These are phyloP conservation scores for Clavulina sp. DNA, from an alignment of 768 basidiomycete genomes.

Conservation along the genomic window DNA sequence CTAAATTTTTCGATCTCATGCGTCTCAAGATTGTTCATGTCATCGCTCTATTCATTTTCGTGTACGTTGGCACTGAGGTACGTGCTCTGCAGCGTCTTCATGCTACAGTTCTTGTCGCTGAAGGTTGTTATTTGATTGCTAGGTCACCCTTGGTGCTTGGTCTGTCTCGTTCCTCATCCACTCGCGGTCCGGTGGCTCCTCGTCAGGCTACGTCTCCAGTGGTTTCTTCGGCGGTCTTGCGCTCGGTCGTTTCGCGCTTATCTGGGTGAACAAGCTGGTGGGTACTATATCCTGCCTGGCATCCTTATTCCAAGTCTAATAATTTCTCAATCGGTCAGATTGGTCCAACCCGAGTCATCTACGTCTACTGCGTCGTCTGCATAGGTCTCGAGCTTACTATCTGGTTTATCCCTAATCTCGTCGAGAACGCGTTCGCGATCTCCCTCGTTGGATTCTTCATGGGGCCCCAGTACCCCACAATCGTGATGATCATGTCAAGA, in stretches of 20 bases:
- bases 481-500: slow-evolving; percentile 50
- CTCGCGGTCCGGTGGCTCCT: slow-evolving; percentile 28
- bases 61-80: slow-evolving; percentile 13
- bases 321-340: not conserved
- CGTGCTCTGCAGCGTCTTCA: slow-evolving; percentile 7
- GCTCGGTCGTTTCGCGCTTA: too few species aligned
- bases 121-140: not conserved
- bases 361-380: slow-evolving; percentile 9
- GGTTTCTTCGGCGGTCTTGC: too few species aligned
- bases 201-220: slow-evolving; percentile 32
- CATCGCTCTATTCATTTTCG: slow-evolving; percentile 11
- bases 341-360: slow-evolving; percentile 10
- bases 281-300: not conserved
- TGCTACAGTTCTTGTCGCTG: not conserved
- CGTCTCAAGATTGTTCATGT: slow-evolving; percentile 9
- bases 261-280: too few species aligned
- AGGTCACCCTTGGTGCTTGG: slow-evolving; percentile 37
- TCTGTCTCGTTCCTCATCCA: slow-evolving; percentile 34
- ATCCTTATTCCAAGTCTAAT: not conserved
- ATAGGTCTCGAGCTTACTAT: slow-evolving; percentile 20
- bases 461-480: slow-evolving; percentile 23
- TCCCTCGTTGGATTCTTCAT: slow-evolving; percentile 23
- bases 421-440: slow-evolving; percentile 22
- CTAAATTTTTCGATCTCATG: slow-evolving; percentile 10
- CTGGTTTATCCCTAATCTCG: slow-evolving; percentile 20